Evolutionary conservation across 2,329 filamentous ascomycete genomes (phyloP), one percentile per base, ranked within the genome.

Genomic region (Colletotrichum agaves): DNA sequence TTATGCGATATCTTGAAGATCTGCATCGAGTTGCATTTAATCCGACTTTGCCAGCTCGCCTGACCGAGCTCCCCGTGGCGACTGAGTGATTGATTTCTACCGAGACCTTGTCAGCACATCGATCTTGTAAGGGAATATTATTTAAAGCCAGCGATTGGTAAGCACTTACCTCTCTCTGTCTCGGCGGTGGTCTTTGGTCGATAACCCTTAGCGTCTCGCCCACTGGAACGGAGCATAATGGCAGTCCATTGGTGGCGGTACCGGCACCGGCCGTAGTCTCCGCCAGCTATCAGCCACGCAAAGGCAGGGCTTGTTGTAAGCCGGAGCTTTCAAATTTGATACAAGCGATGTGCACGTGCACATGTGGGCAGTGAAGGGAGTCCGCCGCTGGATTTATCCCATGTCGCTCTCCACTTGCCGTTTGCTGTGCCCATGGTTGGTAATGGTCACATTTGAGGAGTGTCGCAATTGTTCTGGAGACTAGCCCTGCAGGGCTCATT

Each of bases 391-490:
- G 27, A 31, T 31, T 15, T 13, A 15, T 23, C 50, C 44, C 39
- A 61, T 61, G 57, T 43, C 46, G 15, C 31, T 61, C 63, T 43
- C 63, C 63, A 63, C 60, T 58, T 53, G 46, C 60, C 37, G 31
- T 58, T 52, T 64, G 46, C 60, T 27, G 21, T 58, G 43, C 64
- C 61, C 33, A 33, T 55, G 41, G 43, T 44, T 27, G 8, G 19
- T 6, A 47, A 27, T 33, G 44, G 49, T 44, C 57, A 37, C 23
- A 49, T 49, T 35, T 50, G 35, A 31, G 44, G 19, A 55, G 13
- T 41, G 57, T 27, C 44, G 35, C 47, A 23, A 50, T 50, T 49
- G 62, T 39, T 47, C 15, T 17, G 39, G 27, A 58, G 55, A 58
- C 39, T 27, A 12, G 27, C n/a, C 37, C 19, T 65, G 56, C 62